Evolutionary conservation across 441 rosid species (phyloP).

Genomic region (Jatropha multifida): DNA sequence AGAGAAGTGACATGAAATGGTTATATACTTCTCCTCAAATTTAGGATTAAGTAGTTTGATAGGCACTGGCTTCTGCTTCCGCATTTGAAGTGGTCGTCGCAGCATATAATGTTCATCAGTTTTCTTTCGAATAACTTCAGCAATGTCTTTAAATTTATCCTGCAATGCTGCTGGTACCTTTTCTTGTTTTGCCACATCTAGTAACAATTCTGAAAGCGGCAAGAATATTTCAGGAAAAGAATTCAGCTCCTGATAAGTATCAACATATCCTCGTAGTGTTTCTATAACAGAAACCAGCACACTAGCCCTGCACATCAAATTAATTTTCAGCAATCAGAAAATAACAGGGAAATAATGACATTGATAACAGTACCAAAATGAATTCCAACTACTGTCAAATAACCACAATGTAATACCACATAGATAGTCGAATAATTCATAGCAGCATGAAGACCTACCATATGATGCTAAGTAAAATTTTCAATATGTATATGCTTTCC

Average conservation of each 20-base stretch:
- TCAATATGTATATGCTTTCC: background rate
- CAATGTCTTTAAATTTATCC: constrained; percentile 48
- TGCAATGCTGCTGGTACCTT: constrained; percentile 51
- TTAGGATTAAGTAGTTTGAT: constrained; percentile 72
- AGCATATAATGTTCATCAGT: constrained; percentile 39
- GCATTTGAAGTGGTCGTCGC: constrained; percentile 74
- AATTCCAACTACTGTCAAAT: background rate
- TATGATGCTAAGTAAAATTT: background rate
- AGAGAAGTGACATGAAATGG: background rate
- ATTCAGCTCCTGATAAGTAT: constrained; percentile 47
- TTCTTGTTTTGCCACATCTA: constrained; percentile 51
- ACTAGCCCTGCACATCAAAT: constrained; percentile 53
- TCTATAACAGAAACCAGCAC: constrained; percentile 51
- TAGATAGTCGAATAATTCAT: background rate
- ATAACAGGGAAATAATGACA: background rate
- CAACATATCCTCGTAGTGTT: constrained; percentile 60
- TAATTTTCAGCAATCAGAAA: background rate
- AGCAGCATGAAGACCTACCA: no score
- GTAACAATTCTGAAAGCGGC: constrained; percentile 52
- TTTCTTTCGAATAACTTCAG: constrained; percentile 57
- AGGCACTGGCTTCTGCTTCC: constrained; percentile 71
- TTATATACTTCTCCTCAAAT: constrained; percentile 77
- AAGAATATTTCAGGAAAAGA: constrained; percentile 78
- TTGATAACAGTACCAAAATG: background rate
- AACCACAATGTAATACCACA: background rate